Conservation (phyloP, 345 rosid species). For the Eucalyptus victrix region DNA sequence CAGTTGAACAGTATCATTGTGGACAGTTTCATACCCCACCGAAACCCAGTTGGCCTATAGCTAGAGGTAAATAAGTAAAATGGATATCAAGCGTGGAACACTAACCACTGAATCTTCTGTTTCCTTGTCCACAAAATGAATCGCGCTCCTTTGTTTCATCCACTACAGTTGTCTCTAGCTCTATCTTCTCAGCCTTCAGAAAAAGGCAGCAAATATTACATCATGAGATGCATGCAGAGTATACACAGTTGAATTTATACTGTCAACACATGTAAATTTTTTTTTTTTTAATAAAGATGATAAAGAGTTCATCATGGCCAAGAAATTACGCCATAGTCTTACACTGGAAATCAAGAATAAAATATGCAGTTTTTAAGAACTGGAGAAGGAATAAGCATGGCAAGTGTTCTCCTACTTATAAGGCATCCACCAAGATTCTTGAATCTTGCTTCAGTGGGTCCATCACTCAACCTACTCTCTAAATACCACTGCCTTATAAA, state of each 20-base stretch:
- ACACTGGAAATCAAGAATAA: background rate
- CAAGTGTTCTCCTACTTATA: background rate
- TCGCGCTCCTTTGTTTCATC: constrained; percentile 96
- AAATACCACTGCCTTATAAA: background rate
- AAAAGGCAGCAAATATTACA: background rate
- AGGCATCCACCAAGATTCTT: background rate
- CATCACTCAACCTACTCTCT: background rate
- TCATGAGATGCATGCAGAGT: background rate
- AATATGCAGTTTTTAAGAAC: background rate
- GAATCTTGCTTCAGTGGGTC: background rate
- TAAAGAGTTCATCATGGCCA: background rate
- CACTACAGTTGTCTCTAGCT: constrained; percentile 95
- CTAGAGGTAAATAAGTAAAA: background rate
- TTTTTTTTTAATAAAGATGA: background rate
- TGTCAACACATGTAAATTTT: background rate
- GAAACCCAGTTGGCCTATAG: background rate
- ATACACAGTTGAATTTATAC: background rate
- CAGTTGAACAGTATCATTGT: background rate
- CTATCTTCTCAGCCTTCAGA: constrained; percentile 88
- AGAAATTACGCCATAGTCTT: background rate
- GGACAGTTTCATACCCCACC: background rate
- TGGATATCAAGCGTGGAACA: background rate
- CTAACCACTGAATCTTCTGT: constrained; percentile 91
- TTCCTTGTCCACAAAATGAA: constrained; percentile 77
- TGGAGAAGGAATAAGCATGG: background rate